These are phyloP conservation scores for Colletotrichum falcatum DNA, from an alignment of 2,329 filamentous ascomycete species.

Conservation along the genomic window DNA sequence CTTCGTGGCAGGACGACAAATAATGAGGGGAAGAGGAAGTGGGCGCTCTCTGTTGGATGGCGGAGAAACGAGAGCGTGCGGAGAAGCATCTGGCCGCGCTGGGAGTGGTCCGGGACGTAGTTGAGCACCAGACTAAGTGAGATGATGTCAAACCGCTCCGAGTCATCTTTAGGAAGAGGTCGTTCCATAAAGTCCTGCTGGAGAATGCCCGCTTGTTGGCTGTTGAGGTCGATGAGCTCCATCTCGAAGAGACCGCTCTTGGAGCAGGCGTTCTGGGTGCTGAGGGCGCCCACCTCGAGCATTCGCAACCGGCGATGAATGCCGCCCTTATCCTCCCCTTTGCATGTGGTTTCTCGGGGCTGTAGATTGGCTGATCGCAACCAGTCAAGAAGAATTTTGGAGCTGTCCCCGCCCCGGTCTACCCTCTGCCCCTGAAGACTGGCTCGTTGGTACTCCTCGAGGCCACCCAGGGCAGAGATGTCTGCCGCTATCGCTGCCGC, in stretches of 20 bases:
- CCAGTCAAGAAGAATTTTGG: slow-evolving; percentile 73
- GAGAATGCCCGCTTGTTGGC: slow-evolving; percentile 82
- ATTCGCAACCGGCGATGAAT: slow-evolving; percentile 64
- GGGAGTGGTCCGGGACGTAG: slow-evolving; percentile 83
- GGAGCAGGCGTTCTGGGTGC: slow-evolving; percentile 86
- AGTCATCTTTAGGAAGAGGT: slow-evolving; percentile 72
- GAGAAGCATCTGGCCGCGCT: slow-evolving; percentile 86
- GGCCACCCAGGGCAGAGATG: slow-evolving; percentile 69
- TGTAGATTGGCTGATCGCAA: slow-evolving; percentile 54
- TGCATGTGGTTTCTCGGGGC: slow-evolving; percentile 39
- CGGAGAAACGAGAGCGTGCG: slow-evolving; percentile 79
- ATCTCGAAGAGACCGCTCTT: slow-evolving; percentile 77
- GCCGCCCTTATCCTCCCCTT: slow-evolving; percentile 10
- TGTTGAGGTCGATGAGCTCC: slow-evolving; percentile 89
- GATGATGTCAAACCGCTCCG: slow-evolving; percentile 85
- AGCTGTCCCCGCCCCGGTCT: slow-evolving; percentile 76
- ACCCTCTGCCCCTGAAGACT: slow-evolving; percentile 76
- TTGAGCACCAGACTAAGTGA: slow-evolving; percentile 94
- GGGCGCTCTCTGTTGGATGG: slow-evolving; percentile 42
- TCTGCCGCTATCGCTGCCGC: slow-evolving; percentile 62
- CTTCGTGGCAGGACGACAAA: slow-evolving; percentile 92
- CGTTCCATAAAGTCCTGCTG: slow-evolving; percentile 96
- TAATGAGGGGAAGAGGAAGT: slow-evolving; percentile 71
- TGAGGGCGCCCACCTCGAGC: slow-evolving; percentile 91
- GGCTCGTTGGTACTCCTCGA: slow-evolving; percentile 74